Evolutionary conservation across 2,329 filamentous ascomycete genomes (phyloP).

Genomic region (Diaporthe velutina): DNA sequence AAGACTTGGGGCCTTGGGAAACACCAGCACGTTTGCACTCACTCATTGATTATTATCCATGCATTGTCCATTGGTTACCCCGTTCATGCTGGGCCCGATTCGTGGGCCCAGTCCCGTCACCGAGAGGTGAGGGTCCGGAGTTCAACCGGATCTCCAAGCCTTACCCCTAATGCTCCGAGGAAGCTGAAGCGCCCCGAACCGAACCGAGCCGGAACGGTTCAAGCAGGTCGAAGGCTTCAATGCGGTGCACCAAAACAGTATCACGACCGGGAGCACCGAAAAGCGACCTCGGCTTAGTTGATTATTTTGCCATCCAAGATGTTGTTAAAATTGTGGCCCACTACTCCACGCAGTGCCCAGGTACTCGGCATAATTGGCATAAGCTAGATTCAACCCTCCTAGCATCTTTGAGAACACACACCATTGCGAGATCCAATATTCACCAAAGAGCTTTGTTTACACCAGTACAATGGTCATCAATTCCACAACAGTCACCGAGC

Average conservation of each 20-base stretch:
- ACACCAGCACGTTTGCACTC: background rate
- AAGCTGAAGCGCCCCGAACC: background rate
- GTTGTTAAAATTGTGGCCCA: slow-evolving; percentile 9
- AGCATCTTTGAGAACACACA: background rate
- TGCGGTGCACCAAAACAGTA: background rate
- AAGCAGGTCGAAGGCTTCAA: background rate
- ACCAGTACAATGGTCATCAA: slow-evolving; percentile 5
- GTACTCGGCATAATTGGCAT: background rate
- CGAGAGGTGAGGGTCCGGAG: background rate
- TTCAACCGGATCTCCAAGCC: background rate
- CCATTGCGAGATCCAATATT: background rate
- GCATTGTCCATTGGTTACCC: background rate
- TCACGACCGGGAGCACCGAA: background rate
- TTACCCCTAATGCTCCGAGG: slow-evolving; percentile 7
- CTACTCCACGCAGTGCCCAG: background rate
- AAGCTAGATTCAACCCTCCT: background rate
- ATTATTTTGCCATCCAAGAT: slow-evolving; percentile 14
- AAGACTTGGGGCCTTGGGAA: background rate
- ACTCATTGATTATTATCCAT: background rate
- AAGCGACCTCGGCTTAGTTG: background rate
- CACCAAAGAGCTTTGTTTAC: background rate
- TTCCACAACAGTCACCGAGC: slow-evolving; percentile 6
- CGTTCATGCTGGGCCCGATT: background rate
- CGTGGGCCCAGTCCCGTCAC: background rate
- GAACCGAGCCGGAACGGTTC: background rate